phyloP scores from a whole-genome alignment of 208 protist species.

The Trypanosoma rangeli region DNA sequence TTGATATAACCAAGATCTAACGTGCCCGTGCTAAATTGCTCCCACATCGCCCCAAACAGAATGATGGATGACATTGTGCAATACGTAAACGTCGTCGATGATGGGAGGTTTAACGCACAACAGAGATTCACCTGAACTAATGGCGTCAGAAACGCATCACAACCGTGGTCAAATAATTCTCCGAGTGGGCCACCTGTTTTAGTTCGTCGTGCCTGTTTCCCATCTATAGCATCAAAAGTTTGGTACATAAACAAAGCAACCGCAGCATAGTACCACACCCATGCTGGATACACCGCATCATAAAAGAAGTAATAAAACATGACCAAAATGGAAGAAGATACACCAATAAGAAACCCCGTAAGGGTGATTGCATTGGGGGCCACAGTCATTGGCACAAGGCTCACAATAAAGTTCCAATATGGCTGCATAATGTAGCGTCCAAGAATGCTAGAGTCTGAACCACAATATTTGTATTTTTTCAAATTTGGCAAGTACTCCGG shows the following conservation, averaged over 20 bases:
- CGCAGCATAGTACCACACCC: constrained; percentile 83
- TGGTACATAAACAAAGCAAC: constrained; percentile 84
- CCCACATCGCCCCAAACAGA: constrained; percentile 82
- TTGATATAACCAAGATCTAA: constrained; percentile 89
- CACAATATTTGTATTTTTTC: constrained; percentile 83
- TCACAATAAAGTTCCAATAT: constrained; percentile 89
- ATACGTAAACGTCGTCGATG: constrained; percentile 49
- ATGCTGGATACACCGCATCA: constrained; percentile 70
- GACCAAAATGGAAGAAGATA: constrained; percentile 61
- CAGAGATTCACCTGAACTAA: constrained; percentile 69
- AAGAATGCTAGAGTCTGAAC: constrained; percentile 69
- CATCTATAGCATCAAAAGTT: constrained; percentile 96
- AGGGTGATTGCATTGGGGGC: constrained; percentile 89
- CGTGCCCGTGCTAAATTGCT: constrained; percentile 91
- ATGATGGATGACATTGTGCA: constrained; percentile 49
- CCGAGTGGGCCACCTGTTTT: constrained; percentile 89
- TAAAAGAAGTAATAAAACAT: constrained; percentile 63
- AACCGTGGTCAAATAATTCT: constrained; percentile 97
- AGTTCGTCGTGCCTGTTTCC: constrained; percentile 95
- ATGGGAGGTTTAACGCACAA: constrained; percentile 41
- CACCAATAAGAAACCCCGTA: constrained; percentile 71
- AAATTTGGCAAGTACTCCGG: constrained; percentile 66
- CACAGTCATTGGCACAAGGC: constrained; percentile 83
- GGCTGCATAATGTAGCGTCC: constrained; percentile 72
- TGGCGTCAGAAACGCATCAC: constrained; percentile 86